phyloP scores from a whole-genome alignment of 23 red algal species.

The Gracilaria domingensis region DNA sequence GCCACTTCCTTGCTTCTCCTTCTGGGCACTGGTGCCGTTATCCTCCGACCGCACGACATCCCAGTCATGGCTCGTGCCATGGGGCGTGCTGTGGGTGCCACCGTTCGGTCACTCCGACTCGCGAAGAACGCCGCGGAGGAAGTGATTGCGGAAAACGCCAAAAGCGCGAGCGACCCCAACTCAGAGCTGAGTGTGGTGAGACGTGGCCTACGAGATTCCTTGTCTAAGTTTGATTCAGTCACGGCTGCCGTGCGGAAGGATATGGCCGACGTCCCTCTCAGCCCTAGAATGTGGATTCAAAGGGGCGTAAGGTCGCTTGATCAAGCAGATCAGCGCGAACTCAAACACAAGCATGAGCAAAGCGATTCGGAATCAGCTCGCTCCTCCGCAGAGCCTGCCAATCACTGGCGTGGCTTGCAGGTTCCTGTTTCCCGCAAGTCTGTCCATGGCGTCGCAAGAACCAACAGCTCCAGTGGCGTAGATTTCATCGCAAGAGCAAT shows the following conservation, averaged over 20 bases:
- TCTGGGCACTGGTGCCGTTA: conserved; percentile 10
- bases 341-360: not conserved
- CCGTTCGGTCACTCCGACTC: conserved; percentile 26
- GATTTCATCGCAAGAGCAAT: conserved; percentile 67
- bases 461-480: conserved; percentile 17
- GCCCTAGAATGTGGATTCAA: conserved; percentile 30
- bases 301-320: conserved; percentile 23
- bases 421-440: not conserved
- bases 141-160: conserved; percentile 23
- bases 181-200: not conserved
- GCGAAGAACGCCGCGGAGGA: conserved; percentile 34
- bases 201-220: conserved; percentile 29
- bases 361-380: not conserved
- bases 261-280: conserved; percentile 47
- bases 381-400: not conserved
- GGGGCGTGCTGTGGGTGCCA: conserved; percentile 20
- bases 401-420: not conserved
- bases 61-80: conserved; percentile 25
- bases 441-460: not conserved
- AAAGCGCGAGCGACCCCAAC: not conserved
- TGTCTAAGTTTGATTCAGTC: conserved; percentile 55
- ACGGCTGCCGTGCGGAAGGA: conserved; percentile 28
- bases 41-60: conserved; percentile 50
- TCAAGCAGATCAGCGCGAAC: not conserved
- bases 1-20: conserved; percentile 22